Evolutionary conservation across 1,139 yeast genomes (phyloP).

Genomic region (Geotrichum bryndzae): DNA sequence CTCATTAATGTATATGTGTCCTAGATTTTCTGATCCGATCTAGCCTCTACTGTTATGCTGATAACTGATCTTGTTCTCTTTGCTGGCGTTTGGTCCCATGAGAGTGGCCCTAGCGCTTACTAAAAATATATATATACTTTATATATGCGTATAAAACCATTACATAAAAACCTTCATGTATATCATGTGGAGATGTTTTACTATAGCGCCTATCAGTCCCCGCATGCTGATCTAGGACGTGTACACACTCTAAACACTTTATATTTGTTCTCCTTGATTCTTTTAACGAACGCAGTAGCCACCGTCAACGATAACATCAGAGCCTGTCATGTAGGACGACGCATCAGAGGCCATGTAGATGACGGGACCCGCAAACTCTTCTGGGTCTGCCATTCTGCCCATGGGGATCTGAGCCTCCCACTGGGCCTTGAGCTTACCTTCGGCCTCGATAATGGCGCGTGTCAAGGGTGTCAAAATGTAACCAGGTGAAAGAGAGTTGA

Average conservation of each 20-base stretch:
- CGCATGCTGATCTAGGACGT: too few relatives aligned
- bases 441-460: constrained; percentile 49
- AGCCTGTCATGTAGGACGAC: constrained; percentile 76
- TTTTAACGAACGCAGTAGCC: constrained; percentile 62
- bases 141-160: too few relatives aligned
- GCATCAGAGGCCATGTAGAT: constrained; percentile 69
- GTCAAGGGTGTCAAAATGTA: constrained; percentile 66
- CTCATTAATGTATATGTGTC: neutral
- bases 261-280: neutral
- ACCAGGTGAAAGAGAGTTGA: constrained; percentile 76
- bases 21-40: neutral
- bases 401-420: constrained; percentile 68
- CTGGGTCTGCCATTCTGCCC: constrained; percentile 73
- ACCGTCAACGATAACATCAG: constrained; percentile 74
- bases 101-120: neutral
- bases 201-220: neutral
- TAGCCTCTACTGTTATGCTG: neutral
- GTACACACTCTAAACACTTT: neutral
- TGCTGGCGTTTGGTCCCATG: neutral
- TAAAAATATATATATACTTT: too few relatives aligned
- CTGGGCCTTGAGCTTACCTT: constrained; percentile 44
- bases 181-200: neutral
- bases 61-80: neutral
- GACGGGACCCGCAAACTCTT: constrained; percentile 74
- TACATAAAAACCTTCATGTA: neutral